A percentile compares a stretch with the other conserved stretches of the same genome.
phyloP scores from a whole-genome alignment of 768 basidiomycete genomes.

The Amanita exitialis region DNA sequence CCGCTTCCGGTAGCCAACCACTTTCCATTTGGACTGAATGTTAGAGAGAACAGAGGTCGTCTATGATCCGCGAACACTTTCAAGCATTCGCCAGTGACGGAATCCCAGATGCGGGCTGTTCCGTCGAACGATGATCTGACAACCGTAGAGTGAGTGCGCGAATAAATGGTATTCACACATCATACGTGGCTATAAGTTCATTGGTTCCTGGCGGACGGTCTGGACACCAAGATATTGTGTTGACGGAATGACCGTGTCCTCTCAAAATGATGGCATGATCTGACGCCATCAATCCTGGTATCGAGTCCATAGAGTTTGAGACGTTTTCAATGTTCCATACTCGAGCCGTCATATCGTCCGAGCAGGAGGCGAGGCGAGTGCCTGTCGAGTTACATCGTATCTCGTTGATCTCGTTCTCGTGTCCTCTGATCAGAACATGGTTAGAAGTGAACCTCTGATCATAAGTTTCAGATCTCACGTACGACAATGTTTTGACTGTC shows the following conservation, averaged over 20 bases:
- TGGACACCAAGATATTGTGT: slow-evolving; percentile 63
- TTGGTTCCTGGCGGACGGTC: slow-evolving; percentile 33
- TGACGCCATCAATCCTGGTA: slow-evolving; percentile 29
- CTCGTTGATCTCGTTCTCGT: slow-evolving; percentile 70
- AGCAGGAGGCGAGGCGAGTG: slow-evolving; percentile 68
- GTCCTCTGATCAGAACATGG: slow-evolving; percentile 39
- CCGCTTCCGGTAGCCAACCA: slow-evolving; percentile 71
- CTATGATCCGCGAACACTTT: slow-evolving; percentile 64
- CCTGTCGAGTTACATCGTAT: slow-evolving; percentile 58
- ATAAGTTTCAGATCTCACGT: slow-evolving; percentile 16
- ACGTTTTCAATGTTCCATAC: slow-evolving; percentile 61
- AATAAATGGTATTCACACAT: slow-evolving; percentile 5
- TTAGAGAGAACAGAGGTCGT: slow-evolving; percentile 60
- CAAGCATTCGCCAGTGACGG: slow-evolving; percentile 65
- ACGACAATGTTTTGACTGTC: slow-evolving; percentile 58
- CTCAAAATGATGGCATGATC: slow-evolving; percentile 34
- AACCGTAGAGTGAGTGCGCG: slow-evolving; percentile 3
- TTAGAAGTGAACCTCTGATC: background rate
- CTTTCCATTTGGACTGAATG: slow-evolving; percentile 66
- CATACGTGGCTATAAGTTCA: slow-evolving; percentile 67
- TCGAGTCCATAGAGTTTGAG: slow-evolving; percentile 23
- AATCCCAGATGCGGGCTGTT: slow-evolving; percentile 78
- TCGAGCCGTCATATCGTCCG: slow-evolving; percentile 71
- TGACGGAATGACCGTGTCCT: slow-evolving; percentile 62
- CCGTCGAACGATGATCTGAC: slow-evolving; percentile 70